A percentile compares a stretch with the other conserved stretches of the same genome.
Evolutionary conservation across 176 grass and related monocot species (phyloP).

Genomic region (Musa itinerans): DNA sequence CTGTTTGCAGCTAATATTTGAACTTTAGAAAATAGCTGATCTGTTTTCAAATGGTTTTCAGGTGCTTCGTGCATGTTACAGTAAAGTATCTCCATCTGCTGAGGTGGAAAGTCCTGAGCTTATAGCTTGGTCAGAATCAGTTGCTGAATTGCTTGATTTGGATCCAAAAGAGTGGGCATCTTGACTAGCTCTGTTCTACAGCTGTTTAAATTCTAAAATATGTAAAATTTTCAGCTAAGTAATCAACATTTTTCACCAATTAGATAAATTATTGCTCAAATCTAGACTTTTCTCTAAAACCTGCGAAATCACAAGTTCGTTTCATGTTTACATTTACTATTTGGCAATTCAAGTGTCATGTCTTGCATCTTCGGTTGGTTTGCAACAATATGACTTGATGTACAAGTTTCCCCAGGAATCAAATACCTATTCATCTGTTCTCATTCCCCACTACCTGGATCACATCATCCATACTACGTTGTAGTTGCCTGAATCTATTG

Average conservation of each 20-base stretch:
- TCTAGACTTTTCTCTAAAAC: no score
- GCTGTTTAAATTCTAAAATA: background rate
- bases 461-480: background rate
- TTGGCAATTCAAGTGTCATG: no score
- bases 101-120: constrained; percentile 77
- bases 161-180: constrained; percentile 76
- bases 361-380: no score
- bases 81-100: constrained; percentile 61
- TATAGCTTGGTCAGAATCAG: constrained; percentile 57
- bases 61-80: constrained; percentile 75
- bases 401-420: no score
- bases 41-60: constrained; percentile 13
- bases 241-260: background rate
- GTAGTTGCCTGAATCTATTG: background rate
- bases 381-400: no score
- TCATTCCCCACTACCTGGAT: background rate
- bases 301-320: no score
- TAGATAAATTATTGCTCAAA: background rate
- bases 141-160: constrained; percentile 82
- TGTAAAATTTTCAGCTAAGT: background rate
- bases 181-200: background rate
- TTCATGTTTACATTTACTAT: no score
- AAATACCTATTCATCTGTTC: no score
- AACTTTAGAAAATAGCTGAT: background rate
- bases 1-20: background rate